These are phyloP conservation scores for Leccinum imitatum DNA, from an alignment of 768 basidiomycete species.

Conservation along the genomic window DNA sequence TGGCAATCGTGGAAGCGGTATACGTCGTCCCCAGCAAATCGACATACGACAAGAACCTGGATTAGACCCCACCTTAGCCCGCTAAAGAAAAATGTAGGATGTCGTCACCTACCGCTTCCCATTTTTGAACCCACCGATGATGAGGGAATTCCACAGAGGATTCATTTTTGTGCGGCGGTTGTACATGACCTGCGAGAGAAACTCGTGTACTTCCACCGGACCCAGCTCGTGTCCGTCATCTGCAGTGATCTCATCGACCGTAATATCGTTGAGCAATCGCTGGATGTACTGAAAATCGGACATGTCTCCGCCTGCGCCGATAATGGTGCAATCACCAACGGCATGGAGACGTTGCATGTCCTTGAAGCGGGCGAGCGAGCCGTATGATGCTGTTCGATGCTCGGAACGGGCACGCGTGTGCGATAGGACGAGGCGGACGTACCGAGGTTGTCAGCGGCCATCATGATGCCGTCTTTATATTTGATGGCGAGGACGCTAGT, in stretches of 20 bases:
- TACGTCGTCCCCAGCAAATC: slow-evolving; percentile 98
- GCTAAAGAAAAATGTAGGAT: not conserved
- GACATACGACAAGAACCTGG: slow-evolving; percentile 89
- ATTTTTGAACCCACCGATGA: slow-evolving; percentile 90
- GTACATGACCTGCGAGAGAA: slow-evolving; percentile 90
- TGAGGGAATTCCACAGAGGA: slow-evolving; percentile 92
- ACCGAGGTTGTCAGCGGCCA: slow-evolving; percentile 98
- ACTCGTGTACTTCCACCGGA: slow-evolving; percentile 90
- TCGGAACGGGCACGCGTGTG: not conserved
- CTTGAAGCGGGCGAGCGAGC: slow-evolving; percentile 95
- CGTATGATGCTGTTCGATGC: slow-evolving; percentile 77
- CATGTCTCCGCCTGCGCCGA: slow-evolving; percentile 96
- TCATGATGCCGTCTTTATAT: slow-evolving; percentile 96
- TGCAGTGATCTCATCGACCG: slow-evolving; percentile 74
- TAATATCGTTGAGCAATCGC: slow-evolving; percentile 70
- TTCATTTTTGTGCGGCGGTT: slow-evolving; percentile 82
- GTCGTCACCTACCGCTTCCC: slow-evolving; percentile 61
- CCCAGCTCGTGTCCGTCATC: slow-evolving; percentile 84
- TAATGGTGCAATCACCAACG: slow-evolving; percentile 79
- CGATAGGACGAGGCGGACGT: slow-evolving; percentile 21
- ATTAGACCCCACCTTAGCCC: not conserved
- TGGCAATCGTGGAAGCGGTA: slow-evolving; percentile 87
- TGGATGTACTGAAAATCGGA: slow-evolving; percentile 96
- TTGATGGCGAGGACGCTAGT: slow-evolving; percentile 94
- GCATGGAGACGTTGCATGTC: slow-evolving; percentile 86